Conservation (phyloP, 352 stramenopile genomes). For the Pythium phragmiticola region DNA sequence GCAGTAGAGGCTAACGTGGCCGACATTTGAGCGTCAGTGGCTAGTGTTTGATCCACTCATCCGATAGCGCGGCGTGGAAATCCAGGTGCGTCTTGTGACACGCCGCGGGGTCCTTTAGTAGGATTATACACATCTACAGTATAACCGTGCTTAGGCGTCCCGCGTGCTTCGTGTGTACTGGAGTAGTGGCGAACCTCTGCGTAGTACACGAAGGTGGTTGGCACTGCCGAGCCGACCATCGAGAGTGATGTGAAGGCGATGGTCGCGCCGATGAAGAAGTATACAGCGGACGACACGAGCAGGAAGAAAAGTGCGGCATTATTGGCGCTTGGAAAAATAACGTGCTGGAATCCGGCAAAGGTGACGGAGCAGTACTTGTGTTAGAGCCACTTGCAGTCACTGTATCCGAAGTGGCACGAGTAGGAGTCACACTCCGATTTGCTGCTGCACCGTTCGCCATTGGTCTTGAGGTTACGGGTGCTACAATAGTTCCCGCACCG, state of each 20-base stretch:
- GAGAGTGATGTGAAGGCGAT: slow-evolving; percentile 87
- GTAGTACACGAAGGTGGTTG: slow-evolving; percentile 96
- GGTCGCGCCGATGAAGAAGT: slow-evolving; percentile 87
- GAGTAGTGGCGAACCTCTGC: slow-evolving; percentile 54
- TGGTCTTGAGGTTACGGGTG: not conserved
- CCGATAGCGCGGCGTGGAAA: not conserved
- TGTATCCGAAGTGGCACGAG: slow-evolving; percentile 25
- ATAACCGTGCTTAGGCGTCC: too few relatives aligned
- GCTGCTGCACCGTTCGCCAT: slow-evolving; percentile 22
- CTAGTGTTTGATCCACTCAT: not conserved
- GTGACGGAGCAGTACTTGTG: slow-evolving; percentile 14
- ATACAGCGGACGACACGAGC: slow-evolving; percentile 79
- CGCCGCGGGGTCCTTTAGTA: not conserved
- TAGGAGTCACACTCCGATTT: slow-evolving; percentile 40
- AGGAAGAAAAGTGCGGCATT: slow-evolving; percentile 75
- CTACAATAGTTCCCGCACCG: slow-evolving; percentile 15
- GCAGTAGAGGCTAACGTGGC: not conserved
- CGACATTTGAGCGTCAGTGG: not conserved
- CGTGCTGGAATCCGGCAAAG: slow-evolving; percentile 31
- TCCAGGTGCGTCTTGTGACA: not conserved
- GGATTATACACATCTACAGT: not conserved
- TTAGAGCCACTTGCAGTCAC: slow-evolving; percentile 1
- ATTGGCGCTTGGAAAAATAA: slow-evolving; percentile 5
- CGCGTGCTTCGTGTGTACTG: too few relatives aligned
- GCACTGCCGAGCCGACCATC: slow-evolving; percentile 91